Percentiles rank a stretch among this genome's conserved stretches.
These are phyloP conservation scores for Chaetomium tenue DNA, from an alignment of 495 filamentous ascomycete genomes.

Conservation along the genomic window DNA sequence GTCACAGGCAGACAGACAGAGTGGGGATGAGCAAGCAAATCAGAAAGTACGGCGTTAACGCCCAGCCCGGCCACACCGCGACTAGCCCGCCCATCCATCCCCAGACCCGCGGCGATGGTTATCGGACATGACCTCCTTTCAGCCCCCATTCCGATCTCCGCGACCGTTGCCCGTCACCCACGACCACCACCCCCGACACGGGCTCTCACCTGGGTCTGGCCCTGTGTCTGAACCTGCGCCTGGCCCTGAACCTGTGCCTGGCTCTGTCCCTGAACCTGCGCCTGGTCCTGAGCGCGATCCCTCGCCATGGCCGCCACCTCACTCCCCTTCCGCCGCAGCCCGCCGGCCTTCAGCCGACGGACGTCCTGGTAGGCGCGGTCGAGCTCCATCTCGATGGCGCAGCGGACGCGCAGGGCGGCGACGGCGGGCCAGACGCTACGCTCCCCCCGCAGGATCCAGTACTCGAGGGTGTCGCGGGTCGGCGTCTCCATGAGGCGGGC, in stretches of 20 bases:
- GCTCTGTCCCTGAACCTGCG: background rate
- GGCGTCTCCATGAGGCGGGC: conserved; percentile 75
- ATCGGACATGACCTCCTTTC: too few relatives aligned
- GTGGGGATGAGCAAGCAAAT: too few relatives aligned
- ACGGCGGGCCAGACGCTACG: conserved; percentile 91
- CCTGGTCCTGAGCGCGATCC: background rate
- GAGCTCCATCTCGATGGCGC: conserved; percentile 81
- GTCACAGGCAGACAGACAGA: too few relatives aligned
- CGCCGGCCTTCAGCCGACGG: conserved; percentile 55
- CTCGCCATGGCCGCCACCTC: conserved; percentile 25
- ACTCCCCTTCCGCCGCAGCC: conserved; percentile 40
- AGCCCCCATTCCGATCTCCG: too few relatives aligned
- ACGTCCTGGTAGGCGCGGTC: conserved; percentile 81
- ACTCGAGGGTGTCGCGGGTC: conserved; percentile 67
- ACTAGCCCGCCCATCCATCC: too few relatives aligned
- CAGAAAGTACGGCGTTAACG: too few relatives aligned
- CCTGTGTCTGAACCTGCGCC: background rate
- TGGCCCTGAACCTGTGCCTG: background rate
- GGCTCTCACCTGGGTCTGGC: background rate
- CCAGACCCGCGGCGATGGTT: too few relatives aligned
- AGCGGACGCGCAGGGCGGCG: conserved; percentile 76
- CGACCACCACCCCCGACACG: background rate
- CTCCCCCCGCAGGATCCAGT: conserved; percentile 86
- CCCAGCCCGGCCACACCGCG: too few relatives aligned
- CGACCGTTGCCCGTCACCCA: too few relatives aligned